Percentiles rank a stretch among this genome's conserved stretches.
These are phyloP conservation scores for Clitoria ternatea DNA, from an alignment of 306 rosid species.

Conservation along the genomic window DNA sequence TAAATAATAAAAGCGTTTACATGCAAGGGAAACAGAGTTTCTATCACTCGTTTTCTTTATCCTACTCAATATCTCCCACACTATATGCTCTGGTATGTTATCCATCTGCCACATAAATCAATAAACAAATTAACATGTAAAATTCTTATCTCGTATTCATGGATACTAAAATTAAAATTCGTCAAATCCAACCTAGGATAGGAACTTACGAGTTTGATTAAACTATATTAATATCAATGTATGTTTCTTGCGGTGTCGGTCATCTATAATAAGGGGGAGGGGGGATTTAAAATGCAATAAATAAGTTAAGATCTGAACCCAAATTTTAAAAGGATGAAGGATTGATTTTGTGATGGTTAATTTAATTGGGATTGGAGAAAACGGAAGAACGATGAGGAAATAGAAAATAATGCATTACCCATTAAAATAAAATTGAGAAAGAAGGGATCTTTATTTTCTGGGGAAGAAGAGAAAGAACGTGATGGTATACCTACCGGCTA, in stretches of 20 bases:
- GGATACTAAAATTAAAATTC: neutral
- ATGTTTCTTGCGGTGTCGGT: neutral
- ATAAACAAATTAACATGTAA: neutral
- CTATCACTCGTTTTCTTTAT: constrained; percentile 56
- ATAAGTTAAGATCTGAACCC: neutral
- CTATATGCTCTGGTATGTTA: constrained; percentile 64
- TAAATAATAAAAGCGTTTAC: constrained; percentile 49
- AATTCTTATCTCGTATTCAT: constrained; percentile 2
- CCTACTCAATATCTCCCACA: constrained; percentile 79
- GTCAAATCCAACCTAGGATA: neutral
- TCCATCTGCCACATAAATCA: constrained; percentile 43
- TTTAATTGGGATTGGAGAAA: constrained; percentile 8
- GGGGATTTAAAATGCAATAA: neutral
- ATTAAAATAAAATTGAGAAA: neutral
- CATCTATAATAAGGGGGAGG: neutral
- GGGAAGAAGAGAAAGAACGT: no score
- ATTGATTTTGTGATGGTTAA: neutral
- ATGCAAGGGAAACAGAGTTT: constrained; percentile 53
- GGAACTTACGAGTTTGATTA: no score
- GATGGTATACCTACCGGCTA: no score
- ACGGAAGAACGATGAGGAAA: neutral
- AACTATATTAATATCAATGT: neutral
- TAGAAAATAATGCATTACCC: neutral
- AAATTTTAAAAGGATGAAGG: neutral
- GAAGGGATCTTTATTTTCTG: neutral